Base-by-base conservation (phyloP, 164 flowering plant genomes). In the Stephania yunnanensis region DNA sequence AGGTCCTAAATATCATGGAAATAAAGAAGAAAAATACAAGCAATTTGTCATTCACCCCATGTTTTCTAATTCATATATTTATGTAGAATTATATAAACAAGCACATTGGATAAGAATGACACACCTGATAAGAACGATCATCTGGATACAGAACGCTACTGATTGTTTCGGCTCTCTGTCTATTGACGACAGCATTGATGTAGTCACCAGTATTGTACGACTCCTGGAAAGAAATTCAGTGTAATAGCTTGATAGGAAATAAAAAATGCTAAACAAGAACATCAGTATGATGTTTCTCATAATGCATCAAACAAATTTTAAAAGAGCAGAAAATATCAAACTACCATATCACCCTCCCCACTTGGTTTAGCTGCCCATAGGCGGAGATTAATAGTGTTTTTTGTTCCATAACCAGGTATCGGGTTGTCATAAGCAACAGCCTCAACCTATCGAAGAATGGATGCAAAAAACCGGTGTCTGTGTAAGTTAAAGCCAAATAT, bases 381-480 rank as follows among this genome's bases (percentile, higher is more conserved):
- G 69, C 91, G 89, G 12, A 88, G 86, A 81, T 80, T 88, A 66
- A 82, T 85, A 7, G 89, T 85, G 72, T 86, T 88, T 71, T 81
- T 83, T 48, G 91, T 88, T 78, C 87, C 89, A 79, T 83, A 87
- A 72, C 91, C 91, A 73, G 89, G 89, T 70, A 88, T 81, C n/a
- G 91, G 91, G 69, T 86, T 85, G 79, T 88, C 91, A 82, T 88
- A 86, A 30, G 90, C 89, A 66, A 87, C 87, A 48, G 90, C 91
- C 81, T 88, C 89, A 74, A 88, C 89, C 89, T 86, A 74, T 42
- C 68, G 81, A 7, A 13, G 19, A 68, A 17, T 36, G 44, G 46
- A 17, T 20, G 4, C 42, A 36, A 36, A 68, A 68, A 68, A 19
- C 15, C 15, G 7, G 46, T 68, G 19, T 42, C 22, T 6, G 15